Evolutionary conservation across 345 rosid species (phyloP), one percentile per base, ranked within the genome.

Genomic region (Salix arbutifolia): DNA sequence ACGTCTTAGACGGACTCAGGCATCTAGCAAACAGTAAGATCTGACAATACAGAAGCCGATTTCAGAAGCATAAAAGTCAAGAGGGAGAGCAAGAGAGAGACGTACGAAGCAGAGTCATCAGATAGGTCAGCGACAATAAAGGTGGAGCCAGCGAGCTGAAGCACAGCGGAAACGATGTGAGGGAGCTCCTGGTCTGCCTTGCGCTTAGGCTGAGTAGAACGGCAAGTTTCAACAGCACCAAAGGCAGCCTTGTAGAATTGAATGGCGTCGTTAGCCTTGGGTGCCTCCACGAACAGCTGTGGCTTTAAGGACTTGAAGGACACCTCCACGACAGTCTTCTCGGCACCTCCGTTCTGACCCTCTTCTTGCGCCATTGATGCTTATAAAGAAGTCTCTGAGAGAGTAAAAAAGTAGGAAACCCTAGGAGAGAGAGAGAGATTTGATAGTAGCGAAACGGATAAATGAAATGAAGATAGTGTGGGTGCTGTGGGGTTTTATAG

Each of bases 141-240:
- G 74, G 89, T 81, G 40, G 85, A 67, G 44, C 97, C 96, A 61
- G 85, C 97, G 67, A 96, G 84, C 67, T 78, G 78, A 17, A 96
- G 89, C 82, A 91, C 88, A 75, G 94, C 88, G 21, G 90, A 89
- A 75, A 90, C 83, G 65, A 95, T 82, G 73, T 89, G 94, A 81
- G 98, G 99, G 65, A 87, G 84, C 84, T 93, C 98, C 88, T 92
- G 94, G 17, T 92, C 98, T 8, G 94, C 93, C 86, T 93, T 96
- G 53, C 98, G 98, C 88, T 96, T 92, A 33, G 94, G 89, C 77
- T 89, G 83, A 70, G 89, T 75, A 28, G 88, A 80, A 58, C 94
- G 93, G 46, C 85, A 82, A 30, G 81, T 71, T 86, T 93, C 97
- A 38, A 81, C 84, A 10, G 98, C 98, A 3, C 89, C 96, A 42